These are phyloP conservation scores for Epicoccum nigrum DNA, from an alignment of 2,329 filamentous ascomycete genomes.

Conservation along the genomic window DNA sequence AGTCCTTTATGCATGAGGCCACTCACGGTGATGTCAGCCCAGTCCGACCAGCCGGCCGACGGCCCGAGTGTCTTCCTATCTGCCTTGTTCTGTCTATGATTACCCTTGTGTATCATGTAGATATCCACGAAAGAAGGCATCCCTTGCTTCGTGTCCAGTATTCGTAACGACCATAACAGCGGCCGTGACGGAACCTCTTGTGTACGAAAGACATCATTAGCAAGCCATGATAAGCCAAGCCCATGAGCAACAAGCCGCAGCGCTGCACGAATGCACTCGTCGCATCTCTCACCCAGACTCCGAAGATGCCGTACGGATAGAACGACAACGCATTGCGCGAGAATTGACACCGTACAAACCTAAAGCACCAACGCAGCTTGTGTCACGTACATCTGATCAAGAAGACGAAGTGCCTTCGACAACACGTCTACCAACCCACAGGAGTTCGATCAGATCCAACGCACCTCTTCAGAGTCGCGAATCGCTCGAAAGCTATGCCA, in stretches of 20 bases:
- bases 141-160: not conserved
- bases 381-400: not conserved
- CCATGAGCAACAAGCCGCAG: conserved; percentile 19
- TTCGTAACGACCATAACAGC: not conserved
- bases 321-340: conserved; percentile 24
- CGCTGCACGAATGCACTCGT: conserved; percentile 18
- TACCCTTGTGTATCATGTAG: not conserved
- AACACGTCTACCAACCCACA: conserved; percentile 12
- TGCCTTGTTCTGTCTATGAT: too few relatives aligned
- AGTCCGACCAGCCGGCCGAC: conserved; percentile 14
- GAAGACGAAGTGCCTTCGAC: conserved; percentile 1
- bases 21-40: not conserved
- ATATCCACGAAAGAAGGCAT: not conserved
- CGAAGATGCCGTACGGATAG: conserved; percentile 25
- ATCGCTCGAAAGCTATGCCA: conserved; percentile 10
- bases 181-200: not conserved
- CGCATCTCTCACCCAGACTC: conserved; percentile 25
- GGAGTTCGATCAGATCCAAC: conserved; percentile 6
- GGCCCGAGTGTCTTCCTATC: conserved; percentile 3
- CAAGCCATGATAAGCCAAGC: not conserved
- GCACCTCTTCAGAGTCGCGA: conserved; percentile 4
- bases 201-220: too few relatives aligned
- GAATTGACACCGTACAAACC: conserved; percentile 19
- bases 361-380: not conserved
- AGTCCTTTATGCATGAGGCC: too few relatives aligned